These are phyloP conservation scores for Hibiscus mutabilis DNA, from an alignment of 345 rosid genomes.

Conservation along the genomic window DNA sequence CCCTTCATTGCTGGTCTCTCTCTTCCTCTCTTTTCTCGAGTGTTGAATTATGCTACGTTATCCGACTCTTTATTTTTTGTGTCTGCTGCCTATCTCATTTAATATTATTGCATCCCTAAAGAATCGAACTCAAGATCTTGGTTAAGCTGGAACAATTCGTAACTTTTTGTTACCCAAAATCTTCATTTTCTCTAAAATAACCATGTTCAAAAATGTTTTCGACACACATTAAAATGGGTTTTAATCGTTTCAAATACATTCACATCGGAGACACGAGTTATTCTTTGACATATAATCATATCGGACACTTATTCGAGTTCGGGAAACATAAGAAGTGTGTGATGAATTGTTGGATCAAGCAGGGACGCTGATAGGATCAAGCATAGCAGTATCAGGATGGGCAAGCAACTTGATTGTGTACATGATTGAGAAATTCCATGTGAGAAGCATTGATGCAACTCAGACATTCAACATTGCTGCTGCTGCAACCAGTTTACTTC, in stretches of 20 bases:
- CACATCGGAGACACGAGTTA: too few relatives aligned
- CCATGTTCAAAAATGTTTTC: too few relatives aligned
- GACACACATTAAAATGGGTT: too few relatives aligned
- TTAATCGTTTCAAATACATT: too few relatives aligned
- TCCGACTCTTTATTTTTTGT: too few relatives aligned
- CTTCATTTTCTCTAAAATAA: too few relatives aligned
- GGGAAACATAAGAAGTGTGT: neutral
- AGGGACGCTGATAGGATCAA: slow-evolving; percentile 33
- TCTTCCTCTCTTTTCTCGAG: neutral
- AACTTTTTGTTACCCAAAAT: too few relatives aligned
- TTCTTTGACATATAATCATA: neutral
- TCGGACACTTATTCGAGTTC: neutral
- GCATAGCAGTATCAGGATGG: slow-evolving; percentile 37
- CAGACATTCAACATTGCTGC: slow-evolving; percentile 27
- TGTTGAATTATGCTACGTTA: too few relatives aligned
- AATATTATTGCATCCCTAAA: too few relatives aligned
- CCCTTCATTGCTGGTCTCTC: slow-evolving; percentile 42
- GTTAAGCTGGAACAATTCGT: too few relatives aligned
- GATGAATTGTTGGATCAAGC: neutral
- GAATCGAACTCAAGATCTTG: too few relatives aligned
- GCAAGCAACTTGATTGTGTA: slow-evolving; percentile 34
- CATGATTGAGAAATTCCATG: slow-evolving; percentile 29
- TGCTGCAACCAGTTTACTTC: slow-evolving; percentile 29
- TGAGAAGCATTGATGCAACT: slow-evolving; percentile 37
- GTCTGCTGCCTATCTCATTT: too few relatives aligned